Evolutionary conservation across 352 stramenopile species (phyloP).

Genomic region (Phytophthora hibernalis): DNA sequence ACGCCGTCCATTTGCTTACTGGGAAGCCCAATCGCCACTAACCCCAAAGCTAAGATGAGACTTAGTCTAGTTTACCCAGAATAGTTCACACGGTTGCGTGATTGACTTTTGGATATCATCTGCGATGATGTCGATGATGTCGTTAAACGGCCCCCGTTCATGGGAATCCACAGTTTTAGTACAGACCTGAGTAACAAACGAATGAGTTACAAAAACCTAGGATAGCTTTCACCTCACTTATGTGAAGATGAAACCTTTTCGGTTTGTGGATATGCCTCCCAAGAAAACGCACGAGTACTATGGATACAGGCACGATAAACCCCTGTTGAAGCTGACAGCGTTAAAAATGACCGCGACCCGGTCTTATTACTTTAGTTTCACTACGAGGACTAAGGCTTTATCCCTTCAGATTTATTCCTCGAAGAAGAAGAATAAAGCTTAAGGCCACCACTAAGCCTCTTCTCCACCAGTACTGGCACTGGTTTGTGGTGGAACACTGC

Average conservation of each 20-base stretch:
- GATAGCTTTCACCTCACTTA: background rate
- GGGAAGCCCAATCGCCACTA: constrained; percentile 1
- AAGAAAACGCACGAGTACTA: no score
- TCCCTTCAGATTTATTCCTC: no score
- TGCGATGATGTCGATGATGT: background rate
- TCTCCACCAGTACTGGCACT: background rate
- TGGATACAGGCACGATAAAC: no score
- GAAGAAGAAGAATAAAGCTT: background rate
- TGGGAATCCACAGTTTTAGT: background rate
- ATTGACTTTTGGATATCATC: background rate
- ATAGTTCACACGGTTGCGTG: no score
- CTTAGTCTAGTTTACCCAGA: constrained; percentile 11
- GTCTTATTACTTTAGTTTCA: no score
- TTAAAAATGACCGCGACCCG: no score
- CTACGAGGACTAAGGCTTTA: no score
- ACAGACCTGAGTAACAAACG: no score
- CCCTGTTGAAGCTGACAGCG: no score
- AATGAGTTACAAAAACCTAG: background rate
- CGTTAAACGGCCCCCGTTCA: background rate
- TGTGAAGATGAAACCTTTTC: background rate
- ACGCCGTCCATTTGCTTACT: background rate
- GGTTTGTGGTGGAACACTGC: background rate
- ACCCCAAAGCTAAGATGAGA: background rate
- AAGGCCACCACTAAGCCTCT: background rate
- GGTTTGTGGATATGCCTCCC: background rate